Percentiles rank a stretch among this genome's conserved stretches.
phyloP scores from a whole-genome alignment of 2,329 filamentous ascomycete genomes.

The Calonectria crousiana region DNA sequence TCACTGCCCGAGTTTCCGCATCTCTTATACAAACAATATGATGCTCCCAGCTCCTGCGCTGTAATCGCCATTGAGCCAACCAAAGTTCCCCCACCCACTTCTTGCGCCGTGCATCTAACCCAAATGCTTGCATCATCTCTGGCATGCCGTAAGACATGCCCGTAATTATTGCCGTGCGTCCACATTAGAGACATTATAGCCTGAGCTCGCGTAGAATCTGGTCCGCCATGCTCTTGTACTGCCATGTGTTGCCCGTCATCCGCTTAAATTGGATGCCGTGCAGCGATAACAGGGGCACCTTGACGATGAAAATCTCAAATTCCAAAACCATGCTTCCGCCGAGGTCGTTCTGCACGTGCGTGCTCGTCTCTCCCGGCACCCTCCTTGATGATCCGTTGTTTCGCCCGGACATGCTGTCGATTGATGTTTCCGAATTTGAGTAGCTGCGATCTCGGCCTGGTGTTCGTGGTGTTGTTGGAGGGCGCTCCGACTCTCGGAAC shows the following conservation, averaged over 20 bases:
- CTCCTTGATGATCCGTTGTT: conserved; percentile 65
- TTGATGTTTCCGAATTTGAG: conserved; percentile 88
- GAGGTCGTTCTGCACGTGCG: conserved; percentile 90
- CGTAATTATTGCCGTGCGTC: neutral
- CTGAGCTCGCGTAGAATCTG: conserved; percentile 90
- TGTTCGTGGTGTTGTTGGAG: conserved; percentile 56
- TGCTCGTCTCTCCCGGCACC: conserved; percentile 87
- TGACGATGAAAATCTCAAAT: conserved; percentile 98
- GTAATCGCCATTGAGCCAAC: conserved; percentile 24
- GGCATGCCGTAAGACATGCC: neutral
- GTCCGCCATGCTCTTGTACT: conserved; percentile 98
- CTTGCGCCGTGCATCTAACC: conserved; percentile 31
- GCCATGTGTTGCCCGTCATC: conserved; percentile 94
- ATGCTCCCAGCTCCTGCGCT: conserved; percentile 27
- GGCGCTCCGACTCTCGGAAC: conserved; percentile 68
- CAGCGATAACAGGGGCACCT: conserved; percentile 90
- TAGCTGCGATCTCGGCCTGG: conserved; percentile 76
- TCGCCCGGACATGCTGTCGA: conserved; percentile 75
- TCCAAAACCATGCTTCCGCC: conserved; percentile 86
- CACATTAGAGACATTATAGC: conserved; percentile 62
- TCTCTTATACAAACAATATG: conserved; percentile 39
- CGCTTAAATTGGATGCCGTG: conserved; percentile 99
- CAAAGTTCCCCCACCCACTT: conserved; percentile 10
- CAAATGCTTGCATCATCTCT: conserved; percentile 24
- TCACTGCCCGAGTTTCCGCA: conserved; percentile 22